A percentile compares a stretch with the other conserved stretches of the same genome.
Evolutionary conservation across 192 early-diverging fungal species (phyloP).

Genomic region (Linnemannia exigua): DNA sequence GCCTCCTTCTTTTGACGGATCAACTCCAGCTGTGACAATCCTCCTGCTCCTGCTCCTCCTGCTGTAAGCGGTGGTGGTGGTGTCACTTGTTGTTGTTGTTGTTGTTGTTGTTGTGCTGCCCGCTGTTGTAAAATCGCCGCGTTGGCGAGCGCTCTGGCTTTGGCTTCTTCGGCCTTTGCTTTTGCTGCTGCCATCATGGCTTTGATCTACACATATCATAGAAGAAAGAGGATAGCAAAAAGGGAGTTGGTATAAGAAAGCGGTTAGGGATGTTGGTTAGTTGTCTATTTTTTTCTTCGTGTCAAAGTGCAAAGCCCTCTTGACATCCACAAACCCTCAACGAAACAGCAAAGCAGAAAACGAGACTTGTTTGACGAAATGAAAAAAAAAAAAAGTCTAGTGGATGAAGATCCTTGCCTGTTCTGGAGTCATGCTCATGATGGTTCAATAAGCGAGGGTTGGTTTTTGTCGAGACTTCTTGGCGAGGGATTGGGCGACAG

Average conservation of each 20-base stretch:
- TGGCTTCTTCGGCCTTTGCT: conserved; percentile 37
- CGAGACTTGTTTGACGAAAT: too few species aligned
- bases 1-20: conserved; percentile 27
- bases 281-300: too few species aligned
- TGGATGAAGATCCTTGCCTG: conserved; percentile 16
- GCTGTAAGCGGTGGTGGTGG: conserved; percentile 1
- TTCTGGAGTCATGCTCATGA: conserved; percentile 33
- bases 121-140: conserved; percentile 7
- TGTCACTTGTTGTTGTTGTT: background rate
- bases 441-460: background rate
- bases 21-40: background rate
- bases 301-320: background rate
- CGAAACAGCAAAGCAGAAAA: too few species aligned
- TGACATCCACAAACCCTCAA: background rate
- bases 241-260: too few species aligned
- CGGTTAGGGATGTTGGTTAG: too few species aligned
- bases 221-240: background rate
- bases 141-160: conserved; percentile 23
- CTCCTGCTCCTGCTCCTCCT: background rate
- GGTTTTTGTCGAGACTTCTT: background rate
- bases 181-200: conserved; percentile 61
- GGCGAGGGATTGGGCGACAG: background rate
- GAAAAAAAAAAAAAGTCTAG: too few species aligned
- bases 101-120: conserved; percentile 25
- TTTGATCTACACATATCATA: conserved; percentile 48